Base-by-base conservation (phyloP, 345 rosid species). In the Arabis alpina region DNA sequence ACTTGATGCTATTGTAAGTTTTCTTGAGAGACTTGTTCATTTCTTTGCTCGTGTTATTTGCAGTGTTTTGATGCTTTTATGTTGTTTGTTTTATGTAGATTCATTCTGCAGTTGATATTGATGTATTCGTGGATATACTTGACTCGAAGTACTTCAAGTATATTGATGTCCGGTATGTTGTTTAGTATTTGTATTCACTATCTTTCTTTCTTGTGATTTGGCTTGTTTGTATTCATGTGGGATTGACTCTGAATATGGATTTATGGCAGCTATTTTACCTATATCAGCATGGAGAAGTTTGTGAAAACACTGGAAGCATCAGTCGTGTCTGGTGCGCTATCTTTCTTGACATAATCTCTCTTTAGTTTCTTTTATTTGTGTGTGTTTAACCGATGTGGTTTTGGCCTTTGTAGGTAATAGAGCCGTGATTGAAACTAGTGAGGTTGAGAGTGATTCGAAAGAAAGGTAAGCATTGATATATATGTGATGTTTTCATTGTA, bases 211-310 rank as follows among this genome's bases (percentile, higher is more conserved):
- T 8, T 32, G 12, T 47, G 54, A 23, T 54, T 10, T 15, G 12
- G 10, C 63, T 16, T 49, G 30, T 9, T 67, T 51, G 32, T 78
- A 3, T 25, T n/a, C 15, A 37, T 58, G 44, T 76, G 47, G 19
- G 28, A 41, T 58, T 51, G 56, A 50, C 61, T 58, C 41, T 34
- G 2, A 6, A 1, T 43, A 3, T 70, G 2, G 39, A 23, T 64
- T 9, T 63, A 6, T 70, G 44, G 11, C 83, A 91, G 97, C 52
- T 88, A 87, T 78, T 91, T 88, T 59, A 93, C 96, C 24, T 87
- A 83, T 76, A 82, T 91, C 72, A 87, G 91, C 80, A 71, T 91
- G 76, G 92, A 82, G 27, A 93, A 87, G 64, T 77, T 91, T 61
- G 81, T 85, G 53, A 80, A 70, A 76, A 75, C 77, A 45, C 61